Percentiles rank a stretch among this genome's conserved stretches.
These are phyloP conservation scores for Orobanche coerulescens DNA, from an alignment of 257 asterid genomes.

Conservation along the genomic window DNA sequence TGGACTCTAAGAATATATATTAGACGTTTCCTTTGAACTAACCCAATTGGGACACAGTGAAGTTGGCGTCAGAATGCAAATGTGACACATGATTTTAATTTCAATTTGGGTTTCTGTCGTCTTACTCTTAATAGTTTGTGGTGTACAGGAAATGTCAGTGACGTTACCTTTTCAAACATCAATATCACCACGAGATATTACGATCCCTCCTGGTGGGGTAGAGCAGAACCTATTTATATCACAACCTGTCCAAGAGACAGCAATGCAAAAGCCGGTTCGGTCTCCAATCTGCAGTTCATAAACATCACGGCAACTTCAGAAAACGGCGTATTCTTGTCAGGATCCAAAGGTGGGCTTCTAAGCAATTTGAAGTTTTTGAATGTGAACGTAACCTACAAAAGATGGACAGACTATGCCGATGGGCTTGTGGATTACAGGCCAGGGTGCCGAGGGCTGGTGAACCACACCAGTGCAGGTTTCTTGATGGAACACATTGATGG, in stretches of 20 bases:
- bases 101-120: not conserved
- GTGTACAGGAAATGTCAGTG: conserved; percentile 67
- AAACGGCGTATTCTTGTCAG: conserved; percentile 78
- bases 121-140: not conserved
- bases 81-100: not conserved
- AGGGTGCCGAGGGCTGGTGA: conserved; percentile 77
- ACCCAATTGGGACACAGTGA: too few relatives aligned
- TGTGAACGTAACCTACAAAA: conserved; percentile 54
- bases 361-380: conserved; percentile 55
- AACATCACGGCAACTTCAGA: conserved; percentile 80
- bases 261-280: conserved; percentile 52
- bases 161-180: conserved; percentile 76
- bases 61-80: too few relatives aligned
- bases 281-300: conserved; percentile 60
- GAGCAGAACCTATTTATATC: conserved; percentile 87
- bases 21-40: not conserved
- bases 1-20: not conserved
- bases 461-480: conserved; percentile 73
- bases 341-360: conserved; percentile 56
- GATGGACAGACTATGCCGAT: conserved; percentile 69
- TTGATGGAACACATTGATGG: conserved; percentile 89
- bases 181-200: conserved; percentile 77
- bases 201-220: conserved; percentile 94
- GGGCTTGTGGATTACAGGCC: conserved; percentile 83
- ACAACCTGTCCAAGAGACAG: conserved; percentile 70